Evolutionary conservation across 352 stramenopile species (phyloP), one percentile per base, ranked within the genome.

Genomic region (Nothophytophthora sp.): DNA sequence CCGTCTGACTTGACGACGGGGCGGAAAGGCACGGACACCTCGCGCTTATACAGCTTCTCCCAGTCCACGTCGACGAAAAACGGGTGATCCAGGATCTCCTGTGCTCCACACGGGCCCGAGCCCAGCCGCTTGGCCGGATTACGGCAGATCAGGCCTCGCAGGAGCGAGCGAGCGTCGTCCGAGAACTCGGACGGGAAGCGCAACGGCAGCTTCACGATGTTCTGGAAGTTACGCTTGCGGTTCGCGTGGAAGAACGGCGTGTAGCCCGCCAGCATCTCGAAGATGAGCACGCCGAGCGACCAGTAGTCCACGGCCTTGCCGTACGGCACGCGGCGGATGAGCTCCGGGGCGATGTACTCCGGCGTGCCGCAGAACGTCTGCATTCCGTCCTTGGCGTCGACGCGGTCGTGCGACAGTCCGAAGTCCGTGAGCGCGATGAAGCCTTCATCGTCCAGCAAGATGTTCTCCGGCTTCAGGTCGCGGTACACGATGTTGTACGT

Each of bases 371-470:
- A 91, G 52, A 92, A 92, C 1, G 84, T 96, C 42, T 87, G 70
- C 50, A 91, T 68, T 15, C 80, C 80, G 37, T 91, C 80, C 40
- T 87, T 91, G 38, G 76, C 81, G 46, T 90, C 83, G 12, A 90
- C 73, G 27, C 79, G 75, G 52, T 93, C 83, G 34, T 83, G 78
- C 8, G 83, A 92, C 6, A 95, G 60, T n/a, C 88, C 88, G 55
- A 96, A 94, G 45, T 96, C 88, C 5, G 86, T 92, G n/a, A 96
- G 63, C 12, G 86, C 87, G 39, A 96, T 77, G 55, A 89, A 94
- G 7, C 88, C 88, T 36, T 81, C 41, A 42, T 91, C 78, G 47
- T 94, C 85, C 63, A 96, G 71, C 10, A 96, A 38, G 33, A 95
- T 89, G 44, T 95, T 95, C 50, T 95, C 86, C 0, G 84, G 79